phyloP scores from a whole-genome alignment of 805 yeast species.

The Blastobotrys parvus region DNA sequence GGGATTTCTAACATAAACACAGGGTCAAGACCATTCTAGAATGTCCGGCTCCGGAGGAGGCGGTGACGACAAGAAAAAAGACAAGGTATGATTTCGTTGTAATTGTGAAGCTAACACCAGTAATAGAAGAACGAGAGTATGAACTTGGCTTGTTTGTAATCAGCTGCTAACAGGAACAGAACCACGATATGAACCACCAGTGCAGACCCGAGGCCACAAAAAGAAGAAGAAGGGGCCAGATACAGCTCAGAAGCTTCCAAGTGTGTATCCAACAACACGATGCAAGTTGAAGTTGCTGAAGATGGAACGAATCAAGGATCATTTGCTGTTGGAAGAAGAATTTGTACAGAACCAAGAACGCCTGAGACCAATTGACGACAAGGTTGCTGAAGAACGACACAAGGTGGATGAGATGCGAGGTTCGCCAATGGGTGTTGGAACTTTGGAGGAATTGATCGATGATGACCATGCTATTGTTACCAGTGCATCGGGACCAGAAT shows the following conservation, averaged over 20 bases:
- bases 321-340: constrained; percentile 87
- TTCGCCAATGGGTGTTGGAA: constrained; percentile 92
- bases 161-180: neutral
- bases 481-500: constrained; percentile 92
- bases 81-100: constrained; percentile 20
- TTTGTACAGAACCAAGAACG: constrained; percentile 92
- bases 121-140: constrained; percentile 26
- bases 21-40: constrained; percentile 8
- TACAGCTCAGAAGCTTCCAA: constrained; percentile 78
- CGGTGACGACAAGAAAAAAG: constrained; percentile 27
- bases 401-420: constrained; percentile 95
- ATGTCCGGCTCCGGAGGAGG: constrained; percentile 14
- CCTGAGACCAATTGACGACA: constrained; percentile 91
- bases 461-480: constrained; percentile 99
- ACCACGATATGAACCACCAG: constrained; percentile 98
- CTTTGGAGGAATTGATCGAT: constrained; percentile 93
- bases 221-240: constrained; percentile 81
- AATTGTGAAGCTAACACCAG: neutral
- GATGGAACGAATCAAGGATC: constrained; percentile 95
- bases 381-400: constrained; percentile 91
- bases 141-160: constrained; percentile 7
- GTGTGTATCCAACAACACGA: constrained; percentile 84
- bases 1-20: too few species aligned
- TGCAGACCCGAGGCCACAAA: constrained; percentile 87
- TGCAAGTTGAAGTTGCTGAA: constrained; percentile 85